Evolutionary conservation across 2,329 filamentous ascomycete species (phyloP).

Genomic region (Waltergamsia citrina): DNA sequence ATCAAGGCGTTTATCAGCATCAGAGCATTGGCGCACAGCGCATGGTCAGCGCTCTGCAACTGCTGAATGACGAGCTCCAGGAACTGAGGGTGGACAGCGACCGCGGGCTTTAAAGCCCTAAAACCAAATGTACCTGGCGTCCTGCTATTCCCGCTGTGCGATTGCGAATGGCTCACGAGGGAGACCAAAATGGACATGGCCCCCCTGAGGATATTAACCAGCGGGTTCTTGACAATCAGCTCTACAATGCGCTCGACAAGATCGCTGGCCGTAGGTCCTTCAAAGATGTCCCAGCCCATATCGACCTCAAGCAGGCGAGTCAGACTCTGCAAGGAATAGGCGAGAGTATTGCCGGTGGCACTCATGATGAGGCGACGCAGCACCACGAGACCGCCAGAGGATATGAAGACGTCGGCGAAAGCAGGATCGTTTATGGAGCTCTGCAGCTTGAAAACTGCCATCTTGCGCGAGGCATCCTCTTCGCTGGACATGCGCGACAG

Average conservation of each 20-base stretch:
- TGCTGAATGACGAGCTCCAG: slow-evolving; percentile 89
- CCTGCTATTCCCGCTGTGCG: slow-evolving; percentile 18
- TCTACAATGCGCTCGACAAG: slow-evolving; percentile 74
- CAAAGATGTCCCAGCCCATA: slow-evolving; percentile 92
- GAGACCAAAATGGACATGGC: slow-evolving; percentile 95
- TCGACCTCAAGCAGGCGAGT: slow-evolving; percentile 86
- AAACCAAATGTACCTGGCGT: slow-evolving; percentile 69
- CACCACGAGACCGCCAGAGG: slow-evolving; percentile 73
- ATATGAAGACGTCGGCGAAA: slow-evolving; percentile 94
- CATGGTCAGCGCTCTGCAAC: slow-evolving; percentile 88
- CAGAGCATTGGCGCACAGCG: slow-evolving; percentile 87
- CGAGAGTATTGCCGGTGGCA: slow-evolving; percentile 85
- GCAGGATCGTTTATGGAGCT: slow-evolving; percentile 89
- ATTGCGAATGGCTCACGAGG: slow-evolving; percentile 78
- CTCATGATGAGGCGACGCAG: slow-evolving; percentile 76
- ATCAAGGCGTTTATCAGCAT: slow-evolving; percentile 95
- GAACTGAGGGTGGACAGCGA: slow-evolving; percentile 87
- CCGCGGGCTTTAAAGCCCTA: slow-evolving; percentile 80
- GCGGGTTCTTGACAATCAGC: slow-evolving; percentile 85
- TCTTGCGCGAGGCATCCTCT: slow-evolving; percentile 90
- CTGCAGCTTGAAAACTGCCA: slow-evolving; percentile 98
- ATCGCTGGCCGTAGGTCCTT: slow-evolving; percentile 51
- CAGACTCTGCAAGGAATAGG: slow-evolving; percentile 87
- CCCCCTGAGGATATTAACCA: slow-evolving; percentile 94
- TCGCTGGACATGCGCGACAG: slow-evolving; percentile 55